Evolutionary conservation across 1,139 yeast genomes (phyloP).

Genomic region (Magnusiomyces clavatus): DNA sequence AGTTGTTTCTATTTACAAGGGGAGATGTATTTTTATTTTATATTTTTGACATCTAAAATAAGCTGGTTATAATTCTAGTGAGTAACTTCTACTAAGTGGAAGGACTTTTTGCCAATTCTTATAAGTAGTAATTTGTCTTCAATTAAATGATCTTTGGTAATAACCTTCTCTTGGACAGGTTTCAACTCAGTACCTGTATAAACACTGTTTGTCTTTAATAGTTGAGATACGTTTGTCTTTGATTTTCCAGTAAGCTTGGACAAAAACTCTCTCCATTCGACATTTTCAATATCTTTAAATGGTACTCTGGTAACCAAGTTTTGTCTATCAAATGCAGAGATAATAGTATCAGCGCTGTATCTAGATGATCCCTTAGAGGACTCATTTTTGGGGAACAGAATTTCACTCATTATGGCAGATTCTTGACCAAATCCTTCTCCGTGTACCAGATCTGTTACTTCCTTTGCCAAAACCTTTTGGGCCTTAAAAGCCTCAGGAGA

Average conservation of each 20-base stretch:
- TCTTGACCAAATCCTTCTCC: constrained; percentile 69
- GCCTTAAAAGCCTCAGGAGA: constrained; percentile 63
- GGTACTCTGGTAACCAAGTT: constrained; percentile 45
- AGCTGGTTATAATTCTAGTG: neutral
- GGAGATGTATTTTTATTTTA: too few relatives aligned
- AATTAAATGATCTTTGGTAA: constrained; percentile 35
- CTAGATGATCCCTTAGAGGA: constrained; percentile 29
- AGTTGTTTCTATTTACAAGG: neutral
- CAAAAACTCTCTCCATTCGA: constrained; percentile 33
- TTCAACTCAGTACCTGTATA: constrained; percentile 61
- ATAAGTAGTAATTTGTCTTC: constrained; percentile 57
- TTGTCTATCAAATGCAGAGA: constrained; percentile 54
- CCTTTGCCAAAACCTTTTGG: constrained; percentile 70
- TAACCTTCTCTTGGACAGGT: constrained; percentile 43
- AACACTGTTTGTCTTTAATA: constrained; percentile 65
- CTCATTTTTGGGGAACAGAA: constrained; percentile 42
- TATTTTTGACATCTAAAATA: neutral
- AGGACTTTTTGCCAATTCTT: constrained; percentile 55
- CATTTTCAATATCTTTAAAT: constrained; percentile 33
- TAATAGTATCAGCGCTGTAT: constrained; percentile 38
- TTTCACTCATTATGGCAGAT: constrained; percentile 55
- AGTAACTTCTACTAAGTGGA: constrained; percentile 17
- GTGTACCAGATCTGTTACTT: constrained; percentile 80
- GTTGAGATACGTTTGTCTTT: constrained; percentile 52
- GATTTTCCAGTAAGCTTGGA: constrained; percentile 36